Conservation (phyloP, 2,329 filamentous ascomycete genomes). For the Hypoxylon sp. region DNA sequence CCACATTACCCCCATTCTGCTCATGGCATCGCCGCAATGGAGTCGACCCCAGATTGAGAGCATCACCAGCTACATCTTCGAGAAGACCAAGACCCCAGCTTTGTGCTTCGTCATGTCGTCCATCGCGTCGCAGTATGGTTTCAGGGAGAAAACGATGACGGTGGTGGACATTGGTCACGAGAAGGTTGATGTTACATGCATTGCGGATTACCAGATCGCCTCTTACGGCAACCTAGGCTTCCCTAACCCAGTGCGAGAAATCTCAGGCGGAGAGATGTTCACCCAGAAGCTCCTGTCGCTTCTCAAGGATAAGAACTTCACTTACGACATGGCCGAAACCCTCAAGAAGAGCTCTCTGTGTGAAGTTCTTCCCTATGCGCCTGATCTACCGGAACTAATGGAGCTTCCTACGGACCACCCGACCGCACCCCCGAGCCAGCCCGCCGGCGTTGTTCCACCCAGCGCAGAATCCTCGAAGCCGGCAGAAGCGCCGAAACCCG, state of each 20-base stretch:
- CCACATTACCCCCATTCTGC: constrained; percentile 93
- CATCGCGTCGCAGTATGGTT: constrained; percentile 85
- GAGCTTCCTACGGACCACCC: constrained; percentile 56
- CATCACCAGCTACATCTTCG: constrained; percentile 93
- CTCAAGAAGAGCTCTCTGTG: constrained; percentile 72
- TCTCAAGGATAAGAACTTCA: constrained; percentile 67
- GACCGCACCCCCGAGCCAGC: constrained; percentile 44
- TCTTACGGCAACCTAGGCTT: constrained; percentile 71
- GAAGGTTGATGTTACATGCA: constrained; percentile 91
- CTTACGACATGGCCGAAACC: constrained; percentile 73
- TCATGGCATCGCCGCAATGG: constrained; percentile 91
- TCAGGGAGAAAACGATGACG: constrained; percentile 77
- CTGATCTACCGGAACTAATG: constrained; percentile 55
- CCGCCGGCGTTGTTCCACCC: constrained; percentile 33
- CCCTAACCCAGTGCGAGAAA: constrained; percentile 52
- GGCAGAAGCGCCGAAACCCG: constrained; percentile 23
- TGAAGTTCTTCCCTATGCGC: constrained; percentile 69
- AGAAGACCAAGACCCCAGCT: constrained; percentile 94
- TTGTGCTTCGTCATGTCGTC: constrained; percentile 91
- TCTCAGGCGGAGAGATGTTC: constrained; percentile 88
- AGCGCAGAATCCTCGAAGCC: constrained; percentile 14
- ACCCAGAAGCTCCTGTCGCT: constrained; percentile 76
- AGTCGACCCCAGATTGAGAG: constrained; percentile 85
- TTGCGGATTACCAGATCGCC: constrained; percentile 80
- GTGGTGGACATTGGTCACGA: constrained; percentile 91